A percentile compares a stretch with the other conserved stretches of the same genome.
Evolutionary conservation across 2,329 filamentous ascomycete species (phyloP).

Genomic region (Fusarium sp.): DNA sequence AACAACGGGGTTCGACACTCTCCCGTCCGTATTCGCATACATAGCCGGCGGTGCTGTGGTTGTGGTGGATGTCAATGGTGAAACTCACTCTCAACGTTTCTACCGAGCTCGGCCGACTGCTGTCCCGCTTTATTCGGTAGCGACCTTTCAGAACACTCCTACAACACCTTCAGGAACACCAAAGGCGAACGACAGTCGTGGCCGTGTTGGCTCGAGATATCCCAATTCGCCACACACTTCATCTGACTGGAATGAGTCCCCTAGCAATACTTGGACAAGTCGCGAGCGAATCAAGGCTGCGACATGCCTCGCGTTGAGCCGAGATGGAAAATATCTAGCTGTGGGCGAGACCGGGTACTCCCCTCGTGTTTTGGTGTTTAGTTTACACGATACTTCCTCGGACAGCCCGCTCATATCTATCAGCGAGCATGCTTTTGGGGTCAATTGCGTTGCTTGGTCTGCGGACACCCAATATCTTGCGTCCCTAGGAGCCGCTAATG

Average conservation of each 20-base stretch:
- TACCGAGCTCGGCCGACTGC: conserved; percentile 88
- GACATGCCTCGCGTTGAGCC: conserved; percentile 89
- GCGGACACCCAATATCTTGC: conserved; percentile 87
- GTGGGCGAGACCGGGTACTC: conserved; percentile 97
- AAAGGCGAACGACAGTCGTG: conserved; percentile 74
- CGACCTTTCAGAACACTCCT: conserved; percentile 64
- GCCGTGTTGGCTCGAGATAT: conserved; percentile 62
- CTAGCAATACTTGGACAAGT: conserved; percentile 84
- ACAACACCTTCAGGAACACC: conserved; percentile 67
- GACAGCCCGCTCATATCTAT: conserved; percentile 88
- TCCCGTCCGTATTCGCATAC: conserved; percentile 85
- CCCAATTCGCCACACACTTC: conserved; percentile 63
- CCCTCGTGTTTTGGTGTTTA: conserved; percentile 91
- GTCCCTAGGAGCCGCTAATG: conserved; percentile 88
- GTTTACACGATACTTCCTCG: conserved; percentile 81
- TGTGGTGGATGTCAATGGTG: conserved; percentile 81
- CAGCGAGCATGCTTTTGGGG: conserved; percentile 90
- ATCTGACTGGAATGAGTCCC: conserved; percentile 72
- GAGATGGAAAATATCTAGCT: conserved; percentile 87
- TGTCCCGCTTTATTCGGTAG: conserved; percentile 72
- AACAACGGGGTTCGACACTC: conserved; percentile 87
- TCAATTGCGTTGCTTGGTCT: conserved; percentile 90
- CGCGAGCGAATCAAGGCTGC: conserved; percentile 94
- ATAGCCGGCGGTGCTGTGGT: conserved; percentile 95
- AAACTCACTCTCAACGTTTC: conserved; percentile 82